Evolutionary conservation across 1,139 yeast genomes (phyloP), one percentile per base, ranked within the genome.

Genomic region (Geotrichum macrosporum): DNA sequence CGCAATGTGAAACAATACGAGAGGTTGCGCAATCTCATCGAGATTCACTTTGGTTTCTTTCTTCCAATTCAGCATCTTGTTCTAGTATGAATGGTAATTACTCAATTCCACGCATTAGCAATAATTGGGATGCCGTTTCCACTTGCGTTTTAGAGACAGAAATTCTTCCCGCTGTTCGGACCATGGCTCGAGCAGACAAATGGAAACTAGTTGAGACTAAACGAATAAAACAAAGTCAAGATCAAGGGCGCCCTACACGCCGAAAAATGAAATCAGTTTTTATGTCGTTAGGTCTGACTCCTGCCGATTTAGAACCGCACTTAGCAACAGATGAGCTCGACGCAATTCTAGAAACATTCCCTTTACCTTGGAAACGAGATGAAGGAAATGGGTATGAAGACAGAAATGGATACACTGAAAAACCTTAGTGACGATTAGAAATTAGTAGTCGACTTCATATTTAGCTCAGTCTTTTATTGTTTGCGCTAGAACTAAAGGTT

Each of bases 261-360:
- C 35, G 46, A 6, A 24, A 20, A 9, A 36, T 16, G n/a, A 26
- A 27, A 15, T 27, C 42, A 9, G 35, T 24, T 18, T 16, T 5
- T 8, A n/a, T 3, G n/a, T 5, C 44, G 3, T 19, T 29, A 19
- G 40, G 41, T n/a, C 12, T 19, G 13, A 19, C n/a, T 27, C n/a
- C 19, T 9, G 29, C 12, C 13, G 18, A 10, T 10, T 30, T 30
- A 31, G 18, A 35, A 24, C 41, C 16, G 12, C 20, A 42, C 26
- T 18, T 42, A 3, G 27, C 19, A 19, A 24, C 29, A 3, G 46
- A 40, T 15, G 35, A 35, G 13, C 16, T 29, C 12, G 35, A 35
- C 13, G 41, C 31, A 12, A 27, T 42, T 21, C 6, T 42, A n/a
- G 24, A 27, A 13, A 42, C 46, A 18, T 40, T 34, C 4, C 44